Evolutionary conservation across 176 grass and related monocot genomes (phyloP).

Genomic region (Oryza coarctata): DNA sequence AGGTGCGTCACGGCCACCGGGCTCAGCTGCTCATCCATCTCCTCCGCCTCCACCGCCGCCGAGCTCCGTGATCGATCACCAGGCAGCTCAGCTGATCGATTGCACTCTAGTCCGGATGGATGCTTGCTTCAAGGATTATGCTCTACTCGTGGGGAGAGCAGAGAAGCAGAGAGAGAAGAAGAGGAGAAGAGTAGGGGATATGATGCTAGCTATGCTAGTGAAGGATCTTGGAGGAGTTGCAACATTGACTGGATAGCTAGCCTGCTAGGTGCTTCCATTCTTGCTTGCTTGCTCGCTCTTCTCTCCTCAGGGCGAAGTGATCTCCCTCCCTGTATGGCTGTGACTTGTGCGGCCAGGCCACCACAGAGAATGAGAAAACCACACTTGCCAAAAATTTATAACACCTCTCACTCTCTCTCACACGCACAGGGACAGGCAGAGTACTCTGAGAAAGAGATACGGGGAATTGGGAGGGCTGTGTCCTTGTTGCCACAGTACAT

Average conservation of each 20-base stretch:
- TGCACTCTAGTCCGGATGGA: background rate
- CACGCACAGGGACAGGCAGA: constrained; percentile 16
- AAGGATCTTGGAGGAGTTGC: constrained; percentile 7
- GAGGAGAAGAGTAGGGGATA: background rate
- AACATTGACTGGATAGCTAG: background rate
- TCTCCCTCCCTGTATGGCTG: constrained; percentile 27
- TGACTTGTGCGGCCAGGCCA: constrained; percentile 56
- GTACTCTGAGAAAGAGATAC: background rate
- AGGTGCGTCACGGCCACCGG: constrained; percentile 88
- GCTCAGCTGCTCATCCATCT: constrained; percentile 85
- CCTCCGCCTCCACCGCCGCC: background rate
- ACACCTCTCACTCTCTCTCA: constrained; percentile 5
- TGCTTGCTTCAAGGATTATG: background rate
- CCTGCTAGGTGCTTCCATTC: background rate
- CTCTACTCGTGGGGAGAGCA: background rate
- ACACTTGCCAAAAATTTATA: constrained; percentile 72
- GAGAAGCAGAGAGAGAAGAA: background rate
- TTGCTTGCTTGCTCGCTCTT: constrained; percentile 14
- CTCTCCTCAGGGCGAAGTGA: background rate
- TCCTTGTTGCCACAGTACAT: background rate
- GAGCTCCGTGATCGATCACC: background rate
- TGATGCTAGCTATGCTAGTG: background rate
- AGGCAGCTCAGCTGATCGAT: background rate
- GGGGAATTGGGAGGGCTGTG: background rate
- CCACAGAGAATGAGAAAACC: constrained; percentile 50